phyloP scores from a whole-genome alignment of 1,284 basidiomycete genomes.

The Heterobasidion occidentale region DNA sequence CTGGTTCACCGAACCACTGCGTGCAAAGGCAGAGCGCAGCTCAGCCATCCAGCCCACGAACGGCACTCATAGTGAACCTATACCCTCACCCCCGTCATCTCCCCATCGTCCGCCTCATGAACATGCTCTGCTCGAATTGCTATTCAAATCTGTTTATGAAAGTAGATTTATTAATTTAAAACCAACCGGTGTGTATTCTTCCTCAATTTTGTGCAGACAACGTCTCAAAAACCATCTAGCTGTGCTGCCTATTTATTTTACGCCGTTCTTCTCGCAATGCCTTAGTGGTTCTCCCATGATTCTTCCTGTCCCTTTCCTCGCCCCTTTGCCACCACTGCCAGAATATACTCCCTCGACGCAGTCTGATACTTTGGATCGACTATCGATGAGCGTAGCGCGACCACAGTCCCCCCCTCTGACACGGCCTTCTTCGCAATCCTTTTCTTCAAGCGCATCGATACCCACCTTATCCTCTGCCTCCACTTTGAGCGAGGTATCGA shows the following conservation, averaged over 20 bases:
- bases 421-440: conserved; percentile 6
- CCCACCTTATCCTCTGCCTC: not conserved
- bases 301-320: conserved; percentile 63
- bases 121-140: conserved; percentile 56
- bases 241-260: conserved; percentile 61
- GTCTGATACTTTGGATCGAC: conserved; percentile 17
- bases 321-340: conserved; percentile 46
- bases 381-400: conserved; percentile 1
- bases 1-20: conserved; percentile 60
- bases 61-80: conserved; percentile 1
- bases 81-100: conserved; percentile 17
- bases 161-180: conserved; percentile 60
- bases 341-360: conserved; percentile 18
- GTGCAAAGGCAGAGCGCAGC: conserved; percentile 35
- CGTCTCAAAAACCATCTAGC: conserved; percentile 29
- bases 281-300: conserved; percentile 50
- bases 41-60: conserved; percentile 31
- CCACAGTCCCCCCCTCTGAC: conserved; percentile 1
- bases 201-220: not conserved
- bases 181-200: conserved; percentile 40
- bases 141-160: conserved; percentile 55
- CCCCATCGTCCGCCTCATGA: conserved; percentile 36
- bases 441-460: not conserved
- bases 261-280: conserved; percentile 63
- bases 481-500: conserved; percentile 1